A percentile compares a stretch with the other conserved stretches of the same genome.
Conservation (phyloP, 2,329 filamentous ascomycete genomes). For the Botrytis tulipae region DNA sequence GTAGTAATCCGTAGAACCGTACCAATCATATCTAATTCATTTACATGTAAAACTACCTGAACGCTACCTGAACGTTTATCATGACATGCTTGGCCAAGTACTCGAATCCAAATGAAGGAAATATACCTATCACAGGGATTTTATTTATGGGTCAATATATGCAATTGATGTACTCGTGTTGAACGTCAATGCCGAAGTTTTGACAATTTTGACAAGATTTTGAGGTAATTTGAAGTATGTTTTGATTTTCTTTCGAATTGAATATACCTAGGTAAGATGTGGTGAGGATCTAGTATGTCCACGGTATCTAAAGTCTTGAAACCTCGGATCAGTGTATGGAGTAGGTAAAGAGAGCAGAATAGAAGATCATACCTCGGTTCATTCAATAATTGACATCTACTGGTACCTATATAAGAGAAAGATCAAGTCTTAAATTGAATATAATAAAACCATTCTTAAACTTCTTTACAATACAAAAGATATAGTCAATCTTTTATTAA, state of each 20-base stretch:
- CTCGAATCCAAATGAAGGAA: background rate
- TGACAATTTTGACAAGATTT: too few species aligned
- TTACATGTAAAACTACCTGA: background rate
- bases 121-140: background rate
- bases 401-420: background rate
- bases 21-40: constrained; percentile 1
- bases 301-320: background rate
- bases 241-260: background rate
- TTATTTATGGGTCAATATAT: background rate
- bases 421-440: background rate
- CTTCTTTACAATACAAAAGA: background rate
- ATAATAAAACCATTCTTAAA: background rate
- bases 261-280: background rate
- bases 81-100: background rate
- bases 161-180: background rate
- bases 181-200: background rate
- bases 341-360: background rate
- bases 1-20: background rate
- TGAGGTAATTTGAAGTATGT: background rate
- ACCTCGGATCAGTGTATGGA: background rate
- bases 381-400: background rate
- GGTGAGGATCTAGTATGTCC: too few species aligned
- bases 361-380: background rate
- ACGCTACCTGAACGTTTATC: background rate
- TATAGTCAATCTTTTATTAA: background rate